A percentile compares a stretch with the other conserved stretches of the same genome.
These are phyloP conservation scores for Fraxinus quadrangulata DNA, from an alignment of 257 asterid species.

Conservation along the genomic window DNA sequence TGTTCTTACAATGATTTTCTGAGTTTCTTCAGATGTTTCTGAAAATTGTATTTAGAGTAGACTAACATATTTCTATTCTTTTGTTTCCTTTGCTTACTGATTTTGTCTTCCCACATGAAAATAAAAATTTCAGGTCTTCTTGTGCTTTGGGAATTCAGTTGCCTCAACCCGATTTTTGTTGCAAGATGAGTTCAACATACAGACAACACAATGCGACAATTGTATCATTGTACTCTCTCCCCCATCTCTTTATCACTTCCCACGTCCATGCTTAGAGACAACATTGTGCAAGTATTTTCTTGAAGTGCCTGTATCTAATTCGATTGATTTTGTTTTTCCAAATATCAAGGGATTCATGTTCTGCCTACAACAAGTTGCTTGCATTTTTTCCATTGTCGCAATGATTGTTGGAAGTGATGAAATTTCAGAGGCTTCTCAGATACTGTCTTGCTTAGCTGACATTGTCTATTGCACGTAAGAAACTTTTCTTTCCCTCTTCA, in stretches of 20 bases:
- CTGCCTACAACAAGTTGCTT: constrained; percentile 96
- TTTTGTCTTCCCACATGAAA: neutral
- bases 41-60: neutral
- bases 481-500: constrained; percentile 20
- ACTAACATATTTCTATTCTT: neutral
- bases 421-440: constrained; percentile 88
- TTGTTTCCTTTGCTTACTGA: constrained; percentile 13
- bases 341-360: constrained; percentile 86
- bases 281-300: neutral
- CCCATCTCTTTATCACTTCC: constrained; percentile 23
- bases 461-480: constrained; percentile 95
- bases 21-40: constrained; percentile 9
- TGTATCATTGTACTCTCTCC: constrained; percentile 85
- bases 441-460: constrained; percentile 80
- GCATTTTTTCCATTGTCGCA: constrained; percentile 90
- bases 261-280: neutral
- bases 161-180: constrained; percentile 94
- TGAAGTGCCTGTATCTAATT: neutral
- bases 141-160: constrained; percentile 92
- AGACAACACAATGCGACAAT: constrained; percentile 92
- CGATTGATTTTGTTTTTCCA: constrained; percentile 14
- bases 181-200: constrained; percentile 99
- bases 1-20: neutral
- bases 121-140: constrained; percentile 63
- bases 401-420: constrained; percentile 91